Conservation (phyloP, 164 flowering plant genomes). For the Berberis thunbergii region DNA sequence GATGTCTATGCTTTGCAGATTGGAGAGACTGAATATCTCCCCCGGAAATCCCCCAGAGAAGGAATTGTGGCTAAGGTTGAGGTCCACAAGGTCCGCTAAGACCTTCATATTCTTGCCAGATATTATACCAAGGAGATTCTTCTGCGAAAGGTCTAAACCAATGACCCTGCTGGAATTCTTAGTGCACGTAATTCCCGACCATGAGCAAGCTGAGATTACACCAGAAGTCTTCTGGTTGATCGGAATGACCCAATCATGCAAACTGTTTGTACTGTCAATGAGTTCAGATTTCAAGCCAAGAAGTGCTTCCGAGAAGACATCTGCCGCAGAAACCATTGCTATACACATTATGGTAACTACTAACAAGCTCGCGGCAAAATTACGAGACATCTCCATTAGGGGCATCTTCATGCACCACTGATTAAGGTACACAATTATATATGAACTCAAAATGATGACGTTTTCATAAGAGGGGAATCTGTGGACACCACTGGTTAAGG, state of each 20-base stretch:
- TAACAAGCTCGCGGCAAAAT: not conserved
- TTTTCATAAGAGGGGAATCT: not conserved
- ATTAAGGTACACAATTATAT: not conserved
- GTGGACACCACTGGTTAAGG: not conserved
- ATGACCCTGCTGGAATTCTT: slow-evolving; percentile 35
- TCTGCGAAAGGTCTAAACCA: slow-evolving; percentile 53
- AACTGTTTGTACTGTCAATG: slow-evolving; percentile 32
- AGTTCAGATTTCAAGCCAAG: slow-evolving; percentile 65
- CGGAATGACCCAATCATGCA: slow-evolving; percentile 49
- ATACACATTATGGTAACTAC: slow-evolving; percentile 15
- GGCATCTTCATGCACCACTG: not conserved
- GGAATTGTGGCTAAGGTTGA: slow-evolving; percentile 74
- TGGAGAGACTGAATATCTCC: slow-evolving; percentile 51
- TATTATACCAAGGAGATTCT: slow-evolving; percentile 50
- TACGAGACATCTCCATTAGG: not conserved
- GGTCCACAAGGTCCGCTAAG: slow-evolving; percentile 42
- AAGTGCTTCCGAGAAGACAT: slow-evolving; percentile 57
- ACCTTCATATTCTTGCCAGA: slow-evolving; percentile 45
- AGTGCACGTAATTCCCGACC: slow-evolving; percentile 74
- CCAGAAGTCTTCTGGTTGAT: slow-evolving; percentile 13
- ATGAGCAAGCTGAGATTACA: slow-evolving; percentile 52
- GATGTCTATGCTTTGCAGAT: slow-evolving; percentile 55
- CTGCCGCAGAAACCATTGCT: slow-evolving; percentile 19
- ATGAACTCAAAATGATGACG: not conserved
- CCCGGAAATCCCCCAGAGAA: slow-evolving; percentile 61